phyloP scores from a whole-genome alignment of 2,329 filamentous ascomycete genomes.

The Didymella lethalis region DNA sequence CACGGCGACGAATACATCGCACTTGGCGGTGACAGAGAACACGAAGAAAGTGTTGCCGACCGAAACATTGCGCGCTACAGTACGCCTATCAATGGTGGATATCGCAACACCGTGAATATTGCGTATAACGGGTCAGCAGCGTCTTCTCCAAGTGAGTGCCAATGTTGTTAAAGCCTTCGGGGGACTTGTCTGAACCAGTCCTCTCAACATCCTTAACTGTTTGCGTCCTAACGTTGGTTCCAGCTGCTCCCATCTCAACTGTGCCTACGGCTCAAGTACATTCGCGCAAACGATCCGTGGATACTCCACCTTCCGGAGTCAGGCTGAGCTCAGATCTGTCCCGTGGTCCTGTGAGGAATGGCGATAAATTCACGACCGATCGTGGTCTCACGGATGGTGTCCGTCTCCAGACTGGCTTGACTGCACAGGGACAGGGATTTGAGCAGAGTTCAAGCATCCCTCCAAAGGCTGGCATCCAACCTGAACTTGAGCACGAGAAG shows the following conservation, averaged over 20 bases:
- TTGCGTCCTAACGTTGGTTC: constrained; percentile 2
- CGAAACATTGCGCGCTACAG: constrained; percentile 36
- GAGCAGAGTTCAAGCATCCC: constrained; percentile 18
- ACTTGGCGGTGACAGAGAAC: constrained; percentile 31
- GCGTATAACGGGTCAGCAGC: neutral
- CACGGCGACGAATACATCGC: constrained; percentile 28
- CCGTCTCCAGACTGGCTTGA: constrained; percentile 11
- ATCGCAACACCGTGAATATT: constrained; percentile 12
- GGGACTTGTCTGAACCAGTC: neutral
- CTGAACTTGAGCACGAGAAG: constrained; percentile 4
- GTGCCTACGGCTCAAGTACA: neutral
- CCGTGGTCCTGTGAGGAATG: constrained; percentile 8
- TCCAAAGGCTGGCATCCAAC: constrained; percentile 12
- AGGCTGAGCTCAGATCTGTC: constrained; percentile 15
- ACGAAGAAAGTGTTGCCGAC: constrained; percentile 60
- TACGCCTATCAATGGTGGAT: constrained; percentile 13
- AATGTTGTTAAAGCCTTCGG: neutral
- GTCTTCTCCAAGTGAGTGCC: neutral
- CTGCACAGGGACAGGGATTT: constrained; percentile 7
- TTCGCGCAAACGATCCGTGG: constrained; percentile 1
- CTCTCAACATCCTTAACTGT: neutral
- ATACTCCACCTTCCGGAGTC: constrained; percentile 7
- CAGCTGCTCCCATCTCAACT: constrained; percentile 12
- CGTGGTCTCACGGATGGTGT: constrained; percentile 23
- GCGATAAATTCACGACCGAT: constrained; percentile 15